Base-by-base conservation (phyloP, 441 rosid species). In the Gossypium laxum region DNA sequence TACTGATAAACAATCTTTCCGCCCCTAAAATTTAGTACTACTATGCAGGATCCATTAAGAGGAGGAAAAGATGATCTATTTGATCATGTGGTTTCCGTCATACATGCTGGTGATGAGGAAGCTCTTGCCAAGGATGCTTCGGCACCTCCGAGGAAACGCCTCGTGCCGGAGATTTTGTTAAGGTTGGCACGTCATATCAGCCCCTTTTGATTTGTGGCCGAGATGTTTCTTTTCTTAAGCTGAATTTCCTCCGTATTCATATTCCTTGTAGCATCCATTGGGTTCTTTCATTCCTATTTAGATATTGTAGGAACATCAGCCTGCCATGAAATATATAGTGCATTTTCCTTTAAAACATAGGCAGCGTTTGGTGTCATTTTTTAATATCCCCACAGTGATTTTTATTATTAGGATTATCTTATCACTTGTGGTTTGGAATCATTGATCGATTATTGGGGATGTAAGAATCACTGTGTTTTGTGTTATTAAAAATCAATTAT, bases 41-140 rank as follows among this genome's bases (percentile, higher is more conserved):
- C 58, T 26, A 30, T 54, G 74, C 90, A 93, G 98, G 98, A 91
- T 86, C 98, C 98, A 24, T 72, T 94, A 61, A 85, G 98, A 85
- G 98, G 98, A 0, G 97, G 98, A 65, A 78, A 87, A 81, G 97
- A 93, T 48, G 92, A 88, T 43, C 69, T 90, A 43, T 89, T 89
- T 11, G 88, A 90, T 32, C 80, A 87, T 79, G 32, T 91, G 52
- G 88, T 94, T 60, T 78, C 86, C 32, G 68, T 76, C 69, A 88
- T 94, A 81, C 96, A 91, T 32, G 85, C 90, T 0, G 73, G 75
- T 38, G 91, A 90, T 70, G 72, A 62, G 24, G 92, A 86, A 57
- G 97, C 93, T 43, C 86, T 85, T 65, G 81, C 83, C 14, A 82
- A 75, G 75, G 96, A 93, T 68, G 87, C 83, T 3, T 64, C 11